phyloP scores from a whole-genome alignment of 768 basidiomycete genomes.

The Cystoderma amianthinum region DNA sequence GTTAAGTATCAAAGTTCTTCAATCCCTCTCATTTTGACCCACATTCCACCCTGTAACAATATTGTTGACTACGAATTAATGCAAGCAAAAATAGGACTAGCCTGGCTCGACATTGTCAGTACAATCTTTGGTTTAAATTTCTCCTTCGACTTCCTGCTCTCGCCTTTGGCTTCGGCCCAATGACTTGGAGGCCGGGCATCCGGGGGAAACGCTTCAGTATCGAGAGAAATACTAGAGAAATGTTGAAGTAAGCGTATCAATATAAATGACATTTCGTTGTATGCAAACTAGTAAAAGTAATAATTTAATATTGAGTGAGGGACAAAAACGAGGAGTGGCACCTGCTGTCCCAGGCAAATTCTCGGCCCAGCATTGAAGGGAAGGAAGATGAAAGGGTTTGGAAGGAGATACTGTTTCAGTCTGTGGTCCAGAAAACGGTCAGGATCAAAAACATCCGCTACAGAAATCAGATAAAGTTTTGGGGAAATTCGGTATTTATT shows the following conservation, averaged over 20 bases:
- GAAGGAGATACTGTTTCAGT: slow-evolving; percentile 50
- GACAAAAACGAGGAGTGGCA: slow-evolving; percentile 6
- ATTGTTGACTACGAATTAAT: not conserved
- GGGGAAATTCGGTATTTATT: too few species aligned
- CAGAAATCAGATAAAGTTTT: not conserved
- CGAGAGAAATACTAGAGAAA: slow-evolving; percentile 43
- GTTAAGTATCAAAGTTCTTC: too few species aligned
- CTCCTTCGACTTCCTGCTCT: slow-evolving; percentile 44
- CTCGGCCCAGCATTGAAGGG: too few species aligned
- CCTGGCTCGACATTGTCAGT: slow-evolving; percentile 43
- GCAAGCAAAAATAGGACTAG: slow-evolving; percentile 15
- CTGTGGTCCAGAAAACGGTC: slow-evolving; percentile 66
- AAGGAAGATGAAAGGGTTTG: slow-evolving; percentile 67
- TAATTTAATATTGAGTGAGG: not conserved
- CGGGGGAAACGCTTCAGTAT: slow-evolving; percentile 35
- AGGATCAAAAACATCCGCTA: slow-evolving; percentile 55
- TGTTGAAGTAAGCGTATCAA: slow-evolving; percentile 56
- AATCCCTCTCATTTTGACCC: slow-evolving; percentile 20
- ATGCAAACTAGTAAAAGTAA: slow-evolving; percentile 38
- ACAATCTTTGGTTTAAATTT: slow-evolving; percentile 44
- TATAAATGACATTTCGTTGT: slow-evolving; percentile 60
- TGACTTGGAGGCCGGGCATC: slow-evolving; percentile 36
- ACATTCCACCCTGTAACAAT: slow-evolving; percentile 14
- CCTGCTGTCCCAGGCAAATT: slow-evolving; percentile 58
- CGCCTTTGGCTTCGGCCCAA: slow-evolving; percentile 34